phyloP scores from a whole-genome alignment of 345 rosid genomes.

The Citrus australasica region DNA sequence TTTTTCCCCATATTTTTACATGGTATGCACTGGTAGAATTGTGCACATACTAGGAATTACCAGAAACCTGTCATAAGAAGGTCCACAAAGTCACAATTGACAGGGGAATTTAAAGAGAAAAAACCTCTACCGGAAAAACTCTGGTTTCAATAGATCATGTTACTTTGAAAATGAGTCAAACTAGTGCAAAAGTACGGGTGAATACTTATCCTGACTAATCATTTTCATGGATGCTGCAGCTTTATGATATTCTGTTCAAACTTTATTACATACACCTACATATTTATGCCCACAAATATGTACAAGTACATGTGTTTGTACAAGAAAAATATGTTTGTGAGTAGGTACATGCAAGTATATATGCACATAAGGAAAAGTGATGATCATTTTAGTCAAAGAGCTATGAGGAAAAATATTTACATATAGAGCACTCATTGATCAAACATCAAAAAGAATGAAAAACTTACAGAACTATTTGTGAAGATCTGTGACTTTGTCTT shows the following conservation, averaged over 20 bases:
- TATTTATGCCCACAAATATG: not conserved
- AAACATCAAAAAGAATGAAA: not conserved
- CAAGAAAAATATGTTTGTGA: not conserved
- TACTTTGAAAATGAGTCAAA: not conserved
- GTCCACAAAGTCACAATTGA: not conserved
- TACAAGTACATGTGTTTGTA: not conserved
- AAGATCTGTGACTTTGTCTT: slow-evolving; percentile 86
- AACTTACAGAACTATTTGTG: slow-evolving; percentile 87
- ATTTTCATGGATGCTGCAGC: not conserved
- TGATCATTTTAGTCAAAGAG: not conserved
- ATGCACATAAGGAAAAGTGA: not conserved
- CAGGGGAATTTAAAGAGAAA: not conserved
- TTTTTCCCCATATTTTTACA: not conserved
- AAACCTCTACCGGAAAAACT: not conserved
- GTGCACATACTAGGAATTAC: not conserved
- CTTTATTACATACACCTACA: not conserved
- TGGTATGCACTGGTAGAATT: not conserved
- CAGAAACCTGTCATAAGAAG: not conserved
- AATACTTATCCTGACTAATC: not conserved
- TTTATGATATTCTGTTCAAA: not conserved
- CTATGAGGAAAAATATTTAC: not conserved
- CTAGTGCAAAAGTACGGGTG: not conserved
- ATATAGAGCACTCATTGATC: slow-evolving; percentile 2
- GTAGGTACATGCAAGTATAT: not conserved
- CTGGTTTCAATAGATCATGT: not conserved